A percentile compares a stretch with the other conserved stretches of the same genome.
Evolutionary conservation across 495 filamentous ascomycete genomes (phyloP).

Genomic region (Lentithecium fluviatile): DNA sequence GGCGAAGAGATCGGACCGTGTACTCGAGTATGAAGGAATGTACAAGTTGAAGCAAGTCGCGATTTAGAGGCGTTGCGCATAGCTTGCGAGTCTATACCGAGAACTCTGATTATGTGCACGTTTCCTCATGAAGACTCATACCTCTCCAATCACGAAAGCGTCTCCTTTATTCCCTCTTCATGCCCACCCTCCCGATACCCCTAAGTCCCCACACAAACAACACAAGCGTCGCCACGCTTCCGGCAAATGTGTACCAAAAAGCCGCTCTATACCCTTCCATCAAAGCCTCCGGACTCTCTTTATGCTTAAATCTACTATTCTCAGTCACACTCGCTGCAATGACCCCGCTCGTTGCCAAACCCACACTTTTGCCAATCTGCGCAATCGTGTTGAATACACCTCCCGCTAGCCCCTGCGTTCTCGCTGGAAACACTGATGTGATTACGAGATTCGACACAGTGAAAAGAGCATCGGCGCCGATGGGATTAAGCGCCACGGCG

Average conservation of each 20-base stretch:
- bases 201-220: conserved; percentile 52
- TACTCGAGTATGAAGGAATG: too few species aligned
- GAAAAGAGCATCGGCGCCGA: conserved; percentile 61
- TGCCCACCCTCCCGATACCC: conserved; percentile 54
- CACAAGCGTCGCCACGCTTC: conserved; percentile 46
- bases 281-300: conserved; percentile 45
- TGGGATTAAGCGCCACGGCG: conserved; percentile 51
- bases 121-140: too few species aligned
- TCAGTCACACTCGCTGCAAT: conserved; percentile 55
- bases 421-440: conserved; percentile 55
- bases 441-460: conserved; percentile 63
- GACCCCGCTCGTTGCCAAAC: conserved; percentile 56
- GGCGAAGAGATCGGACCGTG: too few species aligned
- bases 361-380: conserved; percentile 61
- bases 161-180: conserved; percentile 50
- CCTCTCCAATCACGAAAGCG: background rate
- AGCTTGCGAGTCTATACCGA: too few species aligned
- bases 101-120: too few species aligned
- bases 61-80: too few species aligned
- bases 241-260: conserved; percentile 61
- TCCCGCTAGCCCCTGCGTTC: conserved; percentile 61
- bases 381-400: conserved; percentile 65
- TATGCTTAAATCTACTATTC: conserved; percentile 28
- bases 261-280: conserved; percentile 59
- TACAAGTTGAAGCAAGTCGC: too few species aligned